These are phyloP conservation scores for Saprolegnia diclina DNA, from an alignment of 352 stramenopile genomes.

Conservation along the genomic window DNA sequence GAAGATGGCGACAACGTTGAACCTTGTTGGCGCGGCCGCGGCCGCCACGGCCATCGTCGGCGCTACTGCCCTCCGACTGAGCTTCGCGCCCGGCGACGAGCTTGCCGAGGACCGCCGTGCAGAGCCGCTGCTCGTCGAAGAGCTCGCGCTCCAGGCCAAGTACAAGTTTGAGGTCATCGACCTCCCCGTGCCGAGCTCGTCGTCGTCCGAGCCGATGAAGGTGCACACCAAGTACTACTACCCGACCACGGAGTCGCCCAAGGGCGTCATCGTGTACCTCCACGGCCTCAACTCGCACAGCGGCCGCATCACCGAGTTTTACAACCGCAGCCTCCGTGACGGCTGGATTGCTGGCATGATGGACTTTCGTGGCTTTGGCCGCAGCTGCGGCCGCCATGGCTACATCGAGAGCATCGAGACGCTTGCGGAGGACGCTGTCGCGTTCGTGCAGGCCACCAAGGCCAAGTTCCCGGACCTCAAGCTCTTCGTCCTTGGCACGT, in stretches of 20 bases:
- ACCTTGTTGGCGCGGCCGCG: not conserved
- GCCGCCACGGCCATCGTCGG: not conserved
- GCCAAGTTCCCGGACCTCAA: slow-evolving; percentile 58
- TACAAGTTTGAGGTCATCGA: slow-evolving; percentile 15
- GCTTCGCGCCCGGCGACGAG: slow-evolving; percentile 19
- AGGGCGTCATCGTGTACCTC: slow-evolving; percentile 61
- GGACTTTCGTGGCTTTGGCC: slow-evolving; percentile 70
- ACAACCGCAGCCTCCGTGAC: slow-evolving; percentile 51
- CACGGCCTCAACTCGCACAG: slow-evolving; percentile 78
- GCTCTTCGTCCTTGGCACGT: slow-evolving; percentile 68
- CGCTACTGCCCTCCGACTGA: not conserved
- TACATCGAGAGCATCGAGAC: slow-evolving; percentile 60
- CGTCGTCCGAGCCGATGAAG: not conserved
- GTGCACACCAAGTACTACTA: slow-evolving; percentile 20
- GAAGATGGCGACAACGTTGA: too few relatives aligned
- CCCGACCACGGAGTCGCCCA: slow-evolving; percentile 10
- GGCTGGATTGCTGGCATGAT: slow-evolving; percentile 61
- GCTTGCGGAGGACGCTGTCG: slow-evolving; percentile 64
- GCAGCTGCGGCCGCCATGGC: slow-evolving; percentile 65
- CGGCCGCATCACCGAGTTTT: slow-evolving; percentile 69
- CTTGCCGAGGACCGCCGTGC: slow-evolving; percentile 9
- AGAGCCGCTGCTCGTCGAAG: not conserved
- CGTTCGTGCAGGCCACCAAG: slow-evolving; percentile 48
- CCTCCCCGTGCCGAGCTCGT: not conserved
- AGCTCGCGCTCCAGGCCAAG: slow-evolving; percentile 8